Base-by-base conservation (phyloP, 768 basidiomycete species). In the Tricholomella constricta region DNA sequence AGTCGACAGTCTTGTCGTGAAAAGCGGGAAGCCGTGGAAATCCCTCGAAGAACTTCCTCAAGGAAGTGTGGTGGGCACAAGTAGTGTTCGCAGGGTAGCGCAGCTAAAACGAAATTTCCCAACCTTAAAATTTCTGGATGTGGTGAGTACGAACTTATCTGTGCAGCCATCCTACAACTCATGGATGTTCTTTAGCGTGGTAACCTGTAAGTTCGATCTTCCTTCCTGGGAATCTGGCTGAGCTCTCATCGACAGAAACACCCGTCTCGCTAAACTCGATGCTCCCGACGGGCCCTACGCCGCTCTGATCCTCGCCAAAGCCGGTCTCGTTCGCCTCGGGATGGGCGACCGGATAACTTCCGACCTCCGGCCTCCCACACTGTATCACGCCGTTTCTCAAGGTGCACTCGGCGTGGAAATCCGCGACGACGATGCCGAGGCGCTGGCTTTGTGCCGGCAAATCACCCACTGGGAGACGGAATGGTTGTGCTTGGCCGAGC, bases 41-140 rank as follows among this genome's bases (percentile, higher is more conserved):
- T 78, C 66, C 1, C 71, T 99, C 43, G 86, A 85, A 27, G 95
- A 98, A 27, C 65, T 98, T 36, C 94, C 96, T 1, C 80, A 80
- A 11, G 94, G 94, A 9, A 89, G 86, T 61, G 88, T 95, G 8
- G 84, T 99, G n/a, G 97, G 97, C 12, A 98, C 97, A 38, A 92
- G 92, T 62, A 94, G 91, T 69, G 92, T 99, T 27, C 80, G 97
- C 45, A 74, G 97, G 54, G 86, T 96, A 25, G 96, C 97, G 6
- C 95, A 98, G 69, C 67, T 98, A 55, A 86, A 85, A 71, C 79
- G 89, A 59, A 80, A 75, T 49, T 95, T 83, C 70, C 91, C 91
- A 0, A 69, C 77, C 41, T 74, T 99, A 48, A 77, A 81, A 48
- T 97, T 97, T 68, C 72, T 86, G 69, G 94, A 98, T 62, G 86